Conservation (phyloP, 176 grass and related monocot species). For the Rhynchospora breviuscula region DNA sequence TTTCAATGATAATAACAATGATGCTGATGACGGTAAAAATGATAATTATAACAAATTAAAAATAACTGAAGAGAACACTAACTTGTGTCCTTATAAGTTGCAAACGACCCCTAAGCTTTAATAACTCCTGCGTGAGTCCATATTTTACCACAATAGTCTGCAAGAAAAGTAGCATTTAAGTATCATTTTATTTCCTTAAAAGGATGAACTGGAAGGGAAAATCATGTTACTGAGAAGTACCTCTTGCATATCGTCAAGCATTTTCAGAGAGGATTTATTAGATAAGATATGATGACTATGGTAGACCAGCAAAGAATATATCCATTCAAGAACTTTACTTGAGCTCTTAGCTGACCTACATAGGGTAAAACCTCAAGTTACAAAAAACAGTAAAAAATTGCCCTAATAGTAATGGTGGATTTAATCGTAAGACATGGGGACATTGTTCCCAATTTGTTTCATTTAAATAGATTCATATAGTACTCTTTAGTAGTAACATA, state of each 20-base stretch:
- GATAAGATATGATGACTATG: conserved; percentile 58
- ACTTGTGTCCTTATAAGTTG: conserved; percentile 68
- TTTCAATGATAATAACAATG: background rate
- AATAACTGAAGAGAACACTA: background rate
- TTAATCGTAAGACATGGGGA: background rate
- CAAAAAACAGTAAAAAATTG: background rate
- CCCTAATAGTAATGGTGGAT: background rate
- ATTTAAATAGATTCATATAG: too few relatives aligned
- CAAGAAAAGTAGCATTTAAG: background rate
- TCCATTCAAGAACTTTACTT: conserved; percentile 63
- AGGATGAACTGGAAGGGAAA: background rate
- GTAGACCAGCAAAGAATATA: conserved; percentile 69
- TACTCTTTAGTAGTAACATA: too few relatives aligned
- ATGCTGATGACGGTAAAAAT: background rate
- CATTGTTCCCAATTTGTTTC: too few relatives aligned
- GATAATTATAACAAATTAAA: conserved; percentile 16
- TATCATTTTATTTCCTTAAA: conserved; percentile 7
- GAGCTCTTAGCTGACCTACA: conserved; percentile 45
- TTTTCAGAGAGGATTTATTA: conserved; percentile 42
- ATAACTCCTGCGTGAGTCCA: conserved; percentile 37
- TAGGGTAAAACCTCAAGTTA: conserved; percentile 25
- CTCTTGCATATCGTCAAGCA: conserved; percentile 53
- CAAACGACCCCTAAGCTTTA: conserved; percentile 77
- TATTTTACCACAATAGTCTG: conserved; percentile 63
- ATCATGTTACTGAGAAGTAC: conserved; percentile 26